These are phyloP conservation scores for Canavalia ensiformis DNA, from an alignment of 306 rosid species.

Conservation along the genomic window DNA sequence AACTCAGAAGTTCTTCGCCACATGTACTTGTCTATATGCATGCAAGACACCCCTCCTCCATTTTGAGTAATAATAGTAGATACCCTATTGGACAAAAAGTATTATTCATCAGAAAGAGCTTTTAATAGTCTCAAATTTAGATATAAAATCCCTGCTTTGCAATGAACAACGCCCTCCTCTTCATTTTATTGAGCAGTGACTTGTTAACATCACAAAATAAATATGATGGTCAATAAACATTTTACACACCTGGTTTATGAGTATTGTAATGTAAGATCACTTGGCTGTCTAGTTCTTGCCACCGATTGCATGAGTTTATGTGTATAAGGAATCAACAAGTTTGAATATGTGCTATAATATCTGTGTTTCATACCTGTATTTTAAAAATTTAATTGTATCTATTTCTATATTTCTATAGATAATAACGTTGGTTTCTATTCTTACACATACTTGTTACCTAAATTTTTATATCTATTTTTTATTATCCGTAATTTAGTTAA, in stretches of 20 bases:
- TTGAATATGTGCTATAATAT: no score
- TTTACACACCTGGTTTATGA: background rate
- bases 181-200: background rate
- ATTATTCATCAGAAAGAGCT: background rate
- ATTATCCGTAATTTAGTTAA: no score
- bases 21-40: background rate
- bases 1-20: background rate
- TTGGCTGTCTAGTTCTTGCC: no score
- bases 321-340: no score
- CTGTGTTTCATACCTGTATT: no score
- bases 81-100: background rate
- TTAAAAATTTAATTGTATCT: no score
- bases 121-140: background rate
- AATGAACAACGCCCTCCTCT: background rate
- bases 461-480: no score
- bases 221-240: background rate
- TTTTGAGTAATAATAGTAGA: background rate
- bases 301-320: no score
- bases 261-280: background rate
- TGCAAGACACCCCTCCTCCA: background rate
- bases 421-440: no score
- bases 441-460: no score
- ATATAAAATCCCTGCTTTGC: background rate
- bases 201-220: conserved; percentile 27
- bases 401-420: no score